These are phyloP conservation scores for Sisymbrium irio DNA, from an alignment of 345 rosid genomes.

Conservation along the genomic window DNA sequence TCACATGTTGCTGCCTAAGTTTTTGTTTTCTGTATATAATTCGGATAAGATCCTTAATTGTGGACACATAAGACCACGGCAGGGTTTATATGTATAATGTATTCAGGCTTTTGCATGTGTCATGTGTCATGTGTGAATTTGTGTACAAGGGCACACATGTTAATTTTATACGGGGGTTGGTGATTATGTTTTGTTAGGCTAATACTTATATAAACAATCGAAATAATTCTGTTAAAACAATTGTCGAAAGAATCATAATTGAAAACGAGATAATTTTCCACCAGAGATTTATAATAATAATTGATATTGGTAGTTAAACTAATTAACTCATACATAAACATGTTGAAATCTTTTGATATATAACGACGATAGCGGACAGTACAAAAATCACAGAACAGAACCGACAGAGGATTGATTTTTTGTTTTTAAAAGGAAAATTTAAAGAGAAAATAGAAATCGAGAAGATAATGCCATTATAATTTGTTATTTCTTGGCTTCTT, in stretches of 20 bases:
- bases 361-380: not conserved
- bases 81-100: not conserved
- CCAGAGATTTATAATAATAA: not conserved
- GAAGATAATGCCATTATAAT: not conserved
- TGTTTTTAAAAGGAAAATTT: no score
- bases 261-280: not conserved
- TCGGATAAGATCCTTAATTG: not conserved
- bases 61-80: not conserved
- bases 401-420: no score
- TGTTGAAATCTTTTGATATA: not conserved
- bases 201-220: not conserved
- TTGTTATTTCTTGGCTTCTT: not conserved
- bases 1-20: slow-evolving; percentile 23
- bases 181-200: not conserved
- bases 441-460: not conserved
- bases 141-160: not conserved
- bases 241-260: not conserved
- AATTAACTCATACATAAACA: not conserved
- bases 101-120: slow-evolving; percentile 11
- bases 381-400: no score
- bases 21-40: not conserved
- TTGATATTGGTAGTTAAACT: not conserved
- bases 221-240: not conserved
- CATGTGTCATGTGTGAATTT: not conserved
- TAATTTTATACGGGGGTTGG: not conserved